These are phyloP conservation scores for Mycosarcoma mackinlayi DNA, from an alignment of 1,284 basidiomycete species.

Conservation along the genomic window DNA sequence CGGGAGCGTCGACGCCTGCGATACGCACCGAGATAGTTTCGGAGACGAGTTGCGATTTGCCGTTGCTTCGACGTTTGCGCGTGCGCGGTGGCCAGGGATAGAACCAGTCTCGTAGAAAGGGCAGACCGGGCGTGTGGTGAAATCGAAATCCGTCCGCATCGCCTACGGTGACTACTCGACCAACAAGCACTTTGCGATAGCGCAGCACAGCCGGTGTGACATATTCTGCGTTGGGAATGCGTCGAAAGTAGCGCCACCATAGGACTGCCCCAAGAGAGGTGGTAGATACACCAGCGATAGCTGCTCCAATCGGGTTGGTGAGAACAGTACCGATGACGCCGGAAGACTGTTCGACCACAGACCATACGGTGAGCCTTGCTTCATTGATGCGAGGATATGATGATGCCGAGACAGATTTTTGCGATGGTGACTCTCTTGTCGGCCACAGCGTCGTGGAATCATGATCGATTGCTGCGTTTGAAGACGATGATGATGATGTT, in stretches of 20 bases:
- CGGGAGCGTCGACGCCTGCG: conserved; percentile 66
- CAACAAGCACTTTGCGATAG: conserved; percentile 59
- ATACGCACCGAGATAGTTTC: conserved; percentile 64
- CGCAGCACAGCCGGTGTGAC: conserved; percentile 60
- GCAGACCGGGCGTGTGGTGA: conserved; percentile 64
- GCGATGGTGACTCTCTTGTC: background rate
- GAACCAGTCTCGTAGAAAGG: conserved; percentile 44
- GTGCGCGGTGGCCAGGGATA: conserved; percentile 42
- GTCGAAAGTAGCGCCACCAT: conserved; percentile 65
- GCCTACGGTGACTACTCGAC: conserved; percentile 60
- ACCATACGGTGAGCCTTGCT: conserved; percentile 23
- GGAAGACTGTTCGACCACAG: conserved; percentile 37
- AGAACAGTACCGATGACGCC: conserved; percentile 25
- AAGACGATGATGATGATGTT: background rate
- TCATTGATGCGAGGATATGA: background rate
- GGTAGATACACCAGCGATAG: conserved; percentile 22
- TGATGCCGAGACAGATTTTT: no score
- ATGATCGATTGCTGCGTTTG: background rate
- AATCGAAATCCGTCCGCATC: conserved; percentile 67
- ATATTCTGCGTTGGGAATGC: conserved; percentile 60
- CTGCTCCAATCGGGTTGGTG: conserved; percentile 35
- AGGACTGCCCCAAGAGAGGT: conserved; percentile 29
- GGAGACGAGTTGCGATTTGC: conserved; percentile 17
- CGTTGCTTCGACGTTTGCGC: conserved; percentile 17
- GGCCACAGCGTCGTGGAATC: background rate